Evolutionary conservation across 441 rosid genomes (phyloP), one percentile per base, ranked within the genome.

Genomic region (Gossypium trilobum): DNA sequence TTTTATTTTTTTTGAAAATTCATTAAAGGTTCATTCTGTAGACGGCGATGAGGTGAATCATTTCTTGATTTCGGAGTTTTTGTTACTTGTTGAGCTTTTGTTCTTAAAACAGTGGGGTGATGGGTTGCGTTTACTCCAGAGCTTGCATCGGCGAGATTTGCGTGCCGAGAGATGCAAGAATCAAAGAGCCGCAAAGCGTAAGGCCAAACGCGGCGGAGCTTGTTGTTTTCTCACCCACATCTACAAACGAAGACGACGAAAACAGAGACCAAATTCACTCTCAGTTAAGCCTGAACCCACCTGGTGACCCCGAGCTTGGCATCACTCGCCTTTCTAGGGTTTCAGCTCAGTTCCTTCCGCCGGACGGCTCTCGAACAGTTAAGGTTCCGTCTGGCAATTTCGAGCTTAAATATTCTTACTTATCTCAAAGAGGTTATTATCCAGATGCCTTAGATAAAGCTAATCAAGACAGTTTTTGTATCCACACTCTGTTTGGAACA

Each of bases 101-200:
- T 55, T 69, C 73, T 51, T 63, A 1, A 44, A 44, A 23, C 13
- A 22, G 36, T 23, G 72, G 22, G 31, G 83, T 79, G 48, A 95
- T 95, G 99, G 99, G 99, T 54, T 95, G 99, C 74, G 95, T 86
- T 36, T 92, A 92, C 79, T 95, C 99, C 7, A 84, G 96, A 80
- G 89, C 91, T 64, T 95, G 99, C 79, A 92, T 95, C 68, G 97
- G 99, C 75, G 92, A 92, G 83, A 89, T 88, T 73, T 91, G 98
- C 75, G 83, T 84, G 1, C 92, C 95, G 11, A 91, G 82, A 78
- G 91, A 87, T 42, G 80, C 78, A 0, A 81, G 86, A 66, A 72
- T 84, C 84, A 81, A 79, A 48, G 84, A 82, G 7, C 78, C 87
- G 0, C 84, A 67, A 27, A 55, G 48, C 79, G 7, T 64, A 6